Conservation (phyloP, 1,139 yeast genomes). For the Blastobotrys malaysiensis region DNA sequence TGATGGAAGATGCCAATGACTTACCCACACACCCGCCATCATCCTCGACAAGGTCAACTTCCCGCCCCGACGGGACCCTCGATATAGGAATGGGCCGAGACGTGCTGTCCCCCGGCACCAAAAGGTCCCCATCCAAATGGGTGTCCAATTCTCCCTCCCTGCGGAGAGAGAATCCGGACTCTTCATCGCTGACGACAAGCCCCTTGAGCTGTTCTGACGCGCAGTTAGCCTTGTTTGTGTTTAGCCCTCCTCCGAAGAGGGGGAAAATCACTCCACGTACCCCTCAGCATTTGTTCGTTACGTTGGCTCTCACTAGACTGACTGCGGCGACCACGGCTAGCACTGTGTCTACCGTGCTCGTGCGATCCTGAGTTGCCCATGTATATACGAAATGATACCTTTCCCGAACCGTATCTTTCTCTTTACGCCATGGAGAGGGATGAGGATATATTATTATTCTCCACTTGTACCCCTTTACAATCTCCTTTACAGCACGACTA, state of each 20-base stretch:
- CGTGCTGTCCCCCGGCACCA: neutral
- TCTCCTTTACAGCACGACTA: too few species aligned
- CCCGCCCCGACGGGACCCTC: slow-evolving; percentile 9
- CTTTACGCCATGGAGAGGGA: neutral
- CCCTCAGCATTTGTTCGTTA: neutral
- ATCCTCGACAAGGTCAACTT: slow-evolving; percentile 6
- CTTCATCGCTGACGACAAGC: neutral
- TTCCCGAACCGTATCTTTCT: neutral
- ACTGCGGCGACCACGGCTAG: neutral
- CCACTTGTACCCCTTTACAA: neutral
- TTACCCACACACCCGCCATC: neutral
- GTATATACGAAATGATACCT: neutral
- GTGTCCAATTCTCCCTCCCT: neutral
- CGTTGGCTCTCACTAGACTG: neutral
- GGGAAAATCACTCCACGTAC: neutral
- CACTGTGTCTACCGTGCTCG: neutral
- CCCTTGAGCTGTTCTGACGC: neutral
- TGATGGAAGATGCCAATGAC: neutral
- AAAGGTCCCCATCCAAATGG: neutral
- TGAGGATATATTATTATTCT: neutral
- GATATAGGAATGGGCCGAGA: slow-evolving; percentile 4
- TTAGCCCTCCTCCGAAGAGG: neutral
- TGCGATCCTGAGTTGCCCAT: neutral
- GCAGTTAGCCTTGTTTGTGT: too few species aligned
- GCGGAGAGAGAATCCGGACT: neutral